Conservation (phyloP, 1,284 basidiomycete species). For the Microbotryum saponariae region DNA sequence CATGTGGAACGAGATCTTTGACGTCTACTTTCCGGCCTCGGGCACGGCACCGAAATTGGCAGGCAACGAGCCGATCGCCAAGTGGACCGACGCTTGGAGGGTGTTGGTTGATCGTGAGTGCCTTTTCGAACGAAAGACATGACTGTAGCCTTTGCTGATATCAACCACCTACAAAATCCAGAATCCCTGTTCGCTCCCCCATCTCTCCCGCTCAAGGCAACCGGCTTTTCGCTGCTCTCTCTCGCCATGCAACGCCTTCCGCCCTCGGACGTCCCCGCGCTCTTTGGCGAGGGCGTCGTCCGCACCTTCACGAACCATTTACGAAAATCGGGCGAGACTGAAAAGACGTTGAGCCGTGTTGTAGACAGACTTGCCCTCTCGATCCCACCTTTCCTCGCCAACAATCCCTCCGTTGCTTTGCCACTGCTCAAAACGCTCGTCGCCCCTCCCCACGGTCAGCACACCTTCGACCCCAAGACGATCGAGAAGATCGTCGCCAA, state of each 20-base stretch:
- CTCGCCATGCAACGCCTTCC: constrained; percentile 65
- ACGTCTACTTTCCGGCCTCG: constrained; percentile 56
- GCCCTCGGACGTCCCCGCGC: constrained; percentile 62
- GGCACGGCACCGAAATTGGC: constrained; percentile 24
- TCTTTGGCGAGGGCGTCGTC: constrained; percentile 95
- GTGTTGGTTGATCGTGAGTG: constrained; percentile 76
- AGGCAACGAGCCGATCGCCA: constrained; percentile 47
- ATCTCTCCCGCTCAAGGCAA: constrained; percentile 83
- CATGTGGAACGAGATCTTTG: constrained; percentile 78
- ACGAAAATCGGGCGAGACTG: constrained; percentile 48
- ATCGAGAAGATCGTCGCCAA: constrained; percentile 74
- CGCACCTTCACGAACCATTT: constrained; percentile 94
- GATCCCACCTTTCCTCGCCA: constrained; percentile 32
- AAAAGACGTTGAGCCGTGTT: constrained; percentile 26
- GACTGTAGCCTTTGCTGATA: neutral
- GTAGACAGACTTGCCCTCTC: constrained; percentile 63
- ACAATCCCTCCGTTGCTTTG: constrained; percentile 12
- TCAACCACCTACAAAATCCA: constrained; percentile 37
- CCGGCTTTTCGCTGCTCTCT: constrained; percentile 89
- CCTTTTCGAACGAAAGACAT: neutral
- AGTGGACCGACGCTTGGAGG: constrained; percentile 83
- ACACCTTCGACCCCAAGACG: constrained; percentile 56
- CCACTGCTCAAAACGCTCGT: constrained; percentile 21
- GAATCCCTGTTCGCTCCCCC: constrained; percentile 81
- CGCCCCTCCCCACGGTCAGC: constrained; percentile 16